Evolutionary conservation across 352 stramenopile genomes (phyloP).

Genomic region (Globisporangium nodosum): DNA sequence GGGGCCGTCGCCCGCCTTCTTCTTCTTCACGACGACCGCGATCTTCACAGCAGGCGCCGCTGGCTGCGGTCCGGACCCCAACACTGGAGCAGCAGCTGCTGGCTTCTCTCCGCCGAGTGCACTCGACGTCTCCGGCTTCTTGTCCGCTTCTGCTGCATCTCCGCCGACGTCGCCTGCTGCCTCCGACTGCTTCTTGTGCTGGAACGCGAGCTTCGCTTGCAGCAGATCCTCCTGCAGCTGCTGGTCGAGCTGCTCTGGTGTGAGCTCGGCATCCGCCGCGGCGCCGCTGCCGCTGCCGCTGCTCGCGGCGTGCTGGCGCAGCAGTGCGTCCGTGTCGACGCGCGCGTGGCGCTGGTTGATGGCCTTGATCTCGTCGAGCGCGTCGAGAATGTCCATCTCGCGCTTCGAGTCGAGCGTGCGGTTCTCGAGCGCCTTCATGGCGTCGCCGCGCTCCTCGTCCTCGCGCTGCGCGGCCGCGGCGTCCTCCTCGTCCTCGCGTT

Average conservation of each 20-base stretch:
- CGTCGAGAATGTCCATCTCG: slow-evolving; percentile 99
- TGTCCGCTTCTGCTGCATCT: not conserved
- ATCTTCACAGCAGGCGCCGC: slow-evolving; percentile 7
- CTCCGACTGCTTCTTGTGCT: slow-evolving; percentile 35
- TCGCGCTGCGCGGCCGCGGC: slow-evolving; percentile 64
- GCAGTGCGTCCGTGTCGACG: slow-evolving; percentile 79
- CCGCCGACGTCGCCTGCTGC: not conserved
- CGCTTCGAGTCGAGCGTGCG: slow-evolving; percentile 96
- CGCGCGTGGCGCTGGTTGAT: slow-evolving; percentile 95
- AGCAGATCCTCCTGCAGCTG: slow-evolving; percentile 43
- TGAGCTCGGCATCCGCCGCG: slow-evolving; percentile 14
- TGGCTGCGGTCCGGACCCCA: not conserved
- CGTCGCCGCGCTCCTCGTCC: slow-evolving; percentile 93
- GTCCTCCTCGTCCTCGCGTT: slow-evolving; percentile 76
- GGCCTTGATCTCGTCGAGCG: slow-evolving; percentile 97
- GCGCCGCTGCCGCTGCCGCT: not conserved
- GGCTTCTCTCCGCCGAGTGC: not conserved
- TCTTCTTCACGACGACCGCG: slow-evolving; percentile 29
- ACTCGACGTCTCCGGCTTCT: not conserved
- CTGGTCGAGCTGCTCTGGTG: slow-evolving; percentile 36
- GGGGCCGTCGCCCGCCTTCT: slow-evolving; percentile 11
- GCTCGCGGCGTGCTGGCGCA: slow-evolving; percentile 38
- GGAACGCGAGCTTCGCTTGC: slow-evolving; percentile 53
- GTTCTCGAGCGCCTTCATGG: slow-evolving; percentile 98
- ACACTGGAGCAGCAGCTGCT: not conserved